Evolutionary conservation across 2,329 filamentous ascomycete species (phyloP).

Genomic region (Chrysosporium keratinophilum): DNA sequence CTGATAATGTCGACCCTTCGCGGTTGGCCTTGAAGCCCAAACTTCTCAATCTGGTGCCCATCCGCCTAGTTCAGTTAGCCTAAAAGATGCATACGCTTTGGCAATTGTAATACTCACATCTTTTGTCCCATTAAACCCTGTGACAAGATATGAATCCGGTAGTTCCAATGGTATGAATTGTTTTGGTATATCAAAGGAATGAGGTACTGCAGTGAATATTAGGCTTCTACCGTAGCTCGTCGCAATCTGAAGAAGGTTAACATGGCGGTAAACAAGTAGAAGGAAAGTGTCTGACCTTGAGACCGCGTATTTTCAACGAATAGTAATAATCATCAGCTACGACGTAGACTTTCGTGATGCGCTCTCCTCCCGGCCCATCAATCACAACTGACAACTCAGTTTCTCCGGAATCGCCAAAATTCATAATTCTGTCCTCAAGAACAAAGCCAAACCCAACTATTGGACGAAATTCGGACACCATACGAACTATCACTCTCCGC

Average conservation of each 20-base stretch:
- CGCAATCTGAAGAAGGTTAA: background rate
- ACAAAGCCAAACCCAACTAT: conserved; percentile 6
- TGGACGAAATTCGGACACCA: background rate
- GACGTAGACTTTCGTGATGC: background rate
- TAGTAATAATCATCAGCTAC: background rate
- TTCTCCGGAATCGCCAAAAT: background rate
- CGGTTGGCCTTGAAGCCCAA: background rate
- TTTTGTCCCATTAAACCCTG: conserved; percentile 2
- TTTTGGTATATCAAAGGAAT: background rate
- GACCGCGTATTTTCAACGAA: background rate
- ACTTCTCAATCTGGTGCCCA: background rate
- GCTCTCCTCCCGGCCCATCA: conserved; percentile 7
- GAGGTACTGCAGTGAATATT: conserved; percentile 1
- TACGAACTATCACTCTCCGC: conserved; percentile 1
- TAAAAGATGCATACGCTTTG: background rate
- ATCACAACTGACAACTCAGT: conserved; percentile 4
- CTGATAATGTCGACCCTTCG: background rate
- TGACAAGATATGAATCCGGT: background rate
- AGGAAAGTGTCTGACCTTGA: background rate
- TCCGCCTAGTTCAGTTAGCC: background rate
- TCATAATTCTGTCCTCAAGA: background rate
- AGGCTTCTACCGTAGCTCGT: conserved; percentile 6
- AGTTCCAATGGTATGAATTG: background rate
- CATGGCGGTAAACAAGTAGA: background rate
- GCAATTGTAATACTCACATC: background rate